Conservation (phyloP, 352 stramenopile species). For the Phytophthora melonis region DNA sequence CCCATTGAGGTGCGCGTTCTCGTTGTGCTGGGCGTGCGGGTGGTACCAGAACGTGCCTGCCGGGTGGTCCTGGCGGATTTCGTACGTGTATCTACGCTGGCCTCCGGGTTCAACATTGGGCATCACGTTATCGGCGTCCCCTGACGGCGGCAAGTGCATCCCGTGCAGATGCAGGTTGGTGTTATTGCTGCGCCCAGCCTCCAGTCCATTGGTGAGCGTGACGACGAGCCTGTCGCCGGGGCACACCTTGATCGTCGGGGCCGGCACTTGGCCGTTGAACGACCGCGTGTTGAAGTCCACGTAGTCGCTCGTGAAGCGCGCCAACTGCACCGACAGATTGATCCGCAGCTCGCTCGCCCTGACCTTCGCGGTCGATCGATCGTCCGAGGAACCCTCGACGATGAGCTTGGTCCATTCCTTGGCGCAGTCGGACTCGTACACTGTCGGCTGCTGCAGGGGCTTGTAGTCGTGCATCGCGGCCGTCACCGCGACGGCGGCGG, state of each 20-base stretch:
- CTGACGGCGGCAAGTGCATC: constrained; percentile 68
- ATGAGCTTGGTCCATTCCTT: constrained; percentile 45
- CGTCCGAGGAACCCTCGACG: constrained; percentile 20
- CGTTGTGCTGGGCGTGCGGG: constrained; percentile 73
- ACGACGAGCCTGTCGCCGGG: constrained; percentile 70
- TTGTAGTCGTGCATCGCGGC: constrained; percentile 51
- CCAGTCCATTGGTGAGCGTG: constrained; percentile 65
- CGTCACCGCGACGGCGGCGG: constrained; percentile 9
- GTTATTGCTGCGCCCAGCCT: constrained; percentile 57
- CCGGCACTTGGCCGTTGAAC: constrained; percentile 73
- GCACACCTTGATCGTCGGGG: constrained; percentile 79
- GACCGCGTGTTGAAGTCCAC: constrained; percentile 80
- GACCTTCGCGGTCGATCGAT: constrained; percentile 50
- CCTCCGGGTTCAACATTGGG: constrained; percentile 56
- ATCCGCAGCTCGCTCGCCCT: constrained; percentile 61
- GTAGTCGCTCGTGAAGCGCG: constrained; percentile 77
- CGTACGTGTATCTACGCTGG: constrained; percentile 67
- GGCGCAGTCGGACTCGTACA: constrained; percentile 58
- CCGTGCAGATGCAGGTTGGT: constrained; percentile 83
- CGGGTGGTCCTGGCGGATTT: constrained; percentile 75
- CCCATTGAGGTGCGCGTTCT: constrained; percentile 79
- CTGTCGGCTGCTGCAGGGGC: constrained; percentile 45
- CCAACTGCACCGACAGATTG: constrained; percentile 63
- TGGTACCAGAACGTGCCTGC: constrained; percentile 87
- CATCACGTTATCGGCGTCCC: constrained; percentile 70